A percentile compares a stretch with the other conserved stretches of the same genome.
These are phyloP conservation scores for Erodium moschatum DNA, from an alignment of 441 rosid genomes.

Conservation along the genomic window DNA sequence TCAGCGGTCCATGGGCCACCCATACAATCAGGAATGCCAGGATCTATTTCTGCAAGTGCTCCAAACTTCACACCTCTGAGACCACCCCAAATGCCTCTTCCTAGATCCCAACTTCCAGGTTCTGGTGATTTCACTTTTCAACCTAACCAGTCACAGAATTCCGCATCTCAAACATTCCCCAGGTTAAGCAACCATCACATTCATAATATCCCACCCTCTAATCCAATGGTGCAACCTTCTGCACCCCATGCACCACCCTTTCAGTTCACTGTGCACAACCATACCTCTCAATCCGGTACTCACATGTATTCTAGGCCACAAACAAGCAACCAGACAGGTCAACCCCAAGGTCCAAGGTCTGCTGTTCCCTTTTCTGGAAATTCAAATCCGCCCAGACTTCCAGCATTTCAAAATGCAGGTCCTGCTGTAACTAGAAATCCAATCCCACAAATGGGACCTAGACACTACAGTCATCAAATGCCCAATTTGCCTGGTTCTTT, in stretches of 20 bases:
- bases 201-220: slow-evolving; percentile 23
- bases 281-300: too few relatives aligned
- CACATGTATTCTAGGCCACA: slow-evolving; percentile 25
- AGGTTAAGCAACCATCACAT: slow-evolving; percentile 34
- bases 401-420: slow-evolving; percentile 35
- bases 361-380: slow-evolving; percentile 28
- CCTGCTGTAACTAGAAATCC: slow-evolving; percentile 22
- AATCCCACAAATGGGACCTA: slow-evolving; percentile 33
- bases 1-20: slow-evolving; percentile 22
- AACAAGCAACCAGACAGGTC: slow-evolving; percentile 41
- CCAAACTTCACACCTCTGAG: slow-evolving; percentile 27
- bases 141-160: slow-evolving; percentile 33
- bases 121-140: slow-evolving; percentile 55
- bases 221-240: slow-evolving; percentile 16
- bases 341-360: slow-evolving; percentile 25
- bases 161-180: slow-evolving; percentile 30
- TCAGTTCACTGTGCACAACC: slow-evolving; percentile 15
- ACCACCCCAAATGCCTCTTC: slow-evolving; percentile 25
- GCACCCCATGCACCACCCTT: slow-evolving; percentile 34
- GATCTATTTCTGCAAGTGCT: slow-evolving; percentile 26
- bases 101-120: slow-evolving; percentile 34
- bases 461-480: slow-evolving; percentile 40
- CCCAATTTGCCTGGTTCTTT: slow-evolving; percentile 26
- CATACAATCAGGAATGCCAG: slow-evolving; percentile 23
- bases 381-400: slow-evolving; percentile 29